Evolutionary conservation across 1,139 yeast species (phyloP).

Genomic region (Komagataea norvegica): DNA sequence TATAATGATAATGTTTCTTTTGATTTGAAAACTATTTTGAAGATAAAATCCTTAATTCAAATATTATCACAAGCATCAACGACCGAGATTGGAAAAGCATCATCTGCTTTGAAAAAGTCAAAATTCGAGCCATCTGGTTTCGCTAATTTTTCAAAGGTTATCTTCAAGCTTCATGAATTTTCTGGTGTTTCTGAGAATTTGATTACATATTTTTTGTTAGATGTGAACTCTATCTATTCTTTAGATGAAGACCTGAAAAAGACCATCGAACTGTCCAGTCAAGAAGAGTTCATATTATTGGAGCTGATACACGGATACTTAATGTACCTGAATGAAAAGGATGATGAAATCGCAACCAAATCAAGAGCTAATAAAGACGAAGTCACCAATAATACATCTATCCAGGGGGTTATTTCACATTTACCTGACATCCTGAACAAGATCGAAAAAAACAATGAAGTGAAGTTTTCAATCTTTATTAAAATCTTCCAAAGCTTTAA

Average conservation of each 20-base stretch:
- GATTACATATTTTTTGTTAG: conserved; percentile 39
- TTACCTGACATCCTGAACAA: conserved; percentile 15
- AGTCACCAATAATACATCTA: conserved; percentile 5
- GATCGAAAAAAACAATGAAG: conserved; percentile 12
- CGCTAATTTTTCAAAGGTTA: conserved; percentile 23
- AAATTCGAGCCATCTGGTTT: conserved; percentile 9
- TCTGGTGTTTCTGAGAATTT: conserved; percentile 35
- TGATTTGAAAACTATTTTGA: conserved; percentile 34
- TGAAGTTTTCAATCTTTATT: conserved; percentile 14
- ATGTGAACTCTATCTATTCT: conserved; percentile 33
- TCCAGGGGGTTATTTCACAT: conserved; percentile 13
- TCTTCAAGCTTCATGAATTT: conserved; percentile 29
- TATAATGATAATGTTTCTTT: conserved; percentile 28
- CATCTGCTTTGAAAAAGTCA: background rate
- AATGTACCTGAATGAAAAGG: conserved; percentile 14
- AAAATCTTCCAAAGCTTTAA: conserved; percentile 17
- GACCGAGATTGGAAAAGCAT: background rate
- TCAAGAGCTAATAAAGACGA: conserved; percentile 12
- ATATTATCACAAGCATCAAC: conserved; percentile 28
- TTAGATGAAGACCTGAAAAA: conserved; percentile 22
- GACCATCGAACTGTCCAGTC: conserved; percentile 24
- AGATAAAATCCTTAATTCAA: conserved; percentile 35
- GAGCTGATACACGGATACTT: conserved; percentile 30
- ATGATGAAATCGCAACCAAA: conserved; percentile 9
- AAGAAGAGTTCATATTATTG: conserved; percentile 23